Conservation (phyloP, 345 rosid genomes). For the Syzygium oleosum region DNA sequence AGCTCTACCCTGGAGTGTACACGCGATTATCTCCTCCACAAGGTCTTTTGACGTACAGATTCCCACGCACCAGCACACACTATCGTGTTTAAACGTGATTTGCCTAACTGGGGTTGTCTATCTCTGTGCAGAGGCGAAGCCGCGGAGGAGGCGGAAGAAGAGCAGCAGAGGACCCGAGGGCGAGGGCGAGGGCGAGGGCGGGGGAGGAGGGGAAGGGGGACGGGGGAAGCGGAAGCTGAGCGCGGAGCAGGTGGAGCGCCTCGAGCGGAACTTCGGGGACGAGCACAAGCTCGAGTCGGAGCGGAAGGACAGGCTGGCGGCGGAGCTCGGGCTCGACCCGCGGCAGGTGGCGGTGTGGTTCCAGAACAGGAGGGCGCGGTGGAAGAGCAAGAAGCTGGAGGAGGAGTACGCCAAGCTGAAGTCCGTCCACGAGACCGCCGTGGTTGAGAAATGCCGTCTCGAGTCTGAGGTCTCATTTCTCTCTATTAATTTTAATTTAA, state of each 20-base stretch:
- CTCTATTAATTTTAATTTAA: background rate
- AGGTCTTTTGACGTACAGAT: conserved; percentile 15
- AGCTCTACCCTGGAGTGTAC: conserved; percentile 33
- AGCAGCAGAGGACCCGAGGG: conserved; percentile 25
- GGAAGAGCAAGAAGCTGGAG: conserved; percentile 86
- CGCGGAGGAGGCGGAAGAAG: conserved; percentile 42
- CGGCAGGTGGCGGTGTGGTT: conserved; percentile 99
- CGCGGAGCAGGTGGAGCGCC: conserved; percentile 47
- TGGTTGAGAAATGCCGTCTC: conserved; percentile 57
- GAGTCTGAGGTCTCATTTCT: conserved; percentile 52
- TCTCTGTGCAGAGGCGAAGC: conserved; percentile 19
- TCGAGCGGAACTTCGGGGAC: conserved; percentile 50
- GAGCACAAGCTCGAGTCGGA: conserved; percentile 84
- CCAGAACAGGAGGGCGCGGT: conserved; percentile 84
- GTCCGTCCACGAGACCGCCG: conserved; percentile 29
- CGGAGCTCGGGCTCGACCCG: conserved; percentile 78
- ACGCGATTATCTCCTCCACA: conserved; percentile 33
- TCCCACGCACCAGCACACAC: background rate
- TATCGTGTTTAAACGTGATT: background rate
- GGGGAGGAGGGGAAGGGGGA: background rate
- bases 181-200: background rate
- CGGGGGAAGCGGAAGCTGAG: conserved; percentile 74
- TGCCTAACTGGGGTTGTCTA: background rate
- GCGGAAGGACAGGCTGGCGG: conserved; percentile 71
- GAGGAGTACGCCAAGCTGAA: conserved; percentile 58